Evolutionary conservation across 73 alveolate species (phyloP).

Genomic region (Tetrahymena malaccensis): DNA sequence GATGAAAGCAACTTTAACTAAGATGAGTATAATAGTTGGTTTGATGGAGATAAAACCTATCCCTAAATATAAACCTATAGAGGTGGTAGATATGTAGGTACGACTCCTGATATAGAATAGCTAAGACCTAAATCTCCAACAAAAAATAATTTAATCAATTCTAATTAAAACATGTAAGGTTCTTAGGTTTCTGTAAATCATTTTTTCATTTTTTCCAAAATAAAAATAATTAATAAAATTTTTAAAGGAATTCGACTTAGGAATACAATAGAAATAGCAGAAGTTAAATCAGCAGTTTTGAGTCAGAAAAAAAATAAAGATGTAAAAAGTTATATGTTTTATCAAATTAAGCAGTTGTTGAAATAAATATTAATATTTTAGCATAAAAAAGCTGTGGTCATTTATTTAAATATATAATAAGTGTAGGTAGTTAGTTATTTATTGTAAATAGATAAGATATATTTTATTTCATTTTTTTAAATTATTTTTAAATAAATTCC

Average conservation of each 20-base stretch:
- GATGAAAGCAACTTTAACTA: constrained; percentile 15
- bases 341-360: not conserved
- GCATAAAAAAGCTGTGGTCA: too few species aligned
- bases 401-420: too few species aligned
- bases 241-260: not conserved
- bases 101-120: not conserved
- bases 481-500: too few species aligned
- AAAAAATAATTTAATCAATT: not conserved
- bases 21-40: constrained; percentile 27
- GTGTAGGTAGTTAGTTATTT: too few species aligned
- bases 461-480: too few species aligned
- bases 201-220: not conserved
- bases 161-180: not conserved
- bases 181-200: not conserved
- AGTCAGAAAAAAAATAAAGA: not conserved
- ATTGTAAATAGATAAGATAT: too few species aligned
- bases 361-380: too few species aligned
- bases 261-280: not conserved
- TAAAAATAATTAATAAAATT: not conserved
- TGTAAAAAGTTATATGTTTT: not conserved
- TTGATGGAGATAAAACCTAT: not conserved
- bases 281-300: not conserved
- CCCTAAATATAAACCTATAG: not conserved
- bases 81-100: not conserved
- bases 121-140: not conserved